Percentiles rank a stretch among this genome's conserved stretches.
Conservation (phyloP, 768 basidiomycete genomes). For the Suillus decipiens region DNA sequence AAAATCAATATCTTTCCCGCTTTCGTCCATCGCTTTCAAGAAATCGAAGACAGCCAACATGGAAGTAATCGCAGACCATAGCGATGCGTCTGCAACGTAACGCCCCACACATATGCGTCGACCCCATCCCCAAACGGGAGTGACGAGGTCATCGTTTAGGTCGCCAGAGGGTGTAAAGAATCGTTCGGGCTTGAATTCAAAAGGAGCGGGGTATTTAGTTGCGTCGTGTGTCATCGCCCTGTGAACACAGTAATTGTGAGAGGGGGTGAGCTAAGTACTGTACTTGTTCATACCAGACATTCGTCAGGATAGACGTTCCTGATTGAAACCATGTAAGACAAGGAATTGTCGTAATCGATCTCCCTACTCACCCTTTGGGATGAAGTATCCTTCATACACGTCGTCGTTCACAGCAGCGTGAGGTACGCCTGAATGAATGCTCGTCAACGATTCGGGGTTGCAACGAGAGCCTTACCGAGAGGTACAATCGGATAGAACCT, state of each 20-base stretch:
- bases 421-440: conserved; percentile 2
- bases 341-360: background rate
- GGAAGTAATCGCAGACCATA: conserved; percentile 40
- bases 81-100: conserved; percentile 34
- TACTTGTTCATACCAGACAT: conserved; percentile 4
- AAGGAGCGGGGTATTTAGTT: conserved; percentile 31
- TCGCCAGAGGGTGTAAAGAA: conserved; percentile 23
- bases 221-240: conserved; percentile 44
- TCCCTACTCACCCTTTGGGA: conserved; percentile 9
- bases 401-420: conserved; percentile 13
- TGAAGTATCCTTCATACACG: conserved; percentile 15
- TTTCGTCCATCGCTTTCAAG: conserved; percentile 33
- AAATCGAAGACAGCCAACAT: conserved; percentile 43
- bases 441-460: background rate
- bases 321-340: background rate
- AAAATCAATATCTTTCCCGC: conserved; percentile 33
- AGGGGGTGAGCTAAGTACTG: no score
- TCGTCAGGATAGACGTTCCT: conserved; percentile 11
- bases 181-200: conserved; percentile 37
- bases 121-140: conserved; percentile 12
- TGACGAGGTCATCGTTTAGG: conserved; percentile 6
- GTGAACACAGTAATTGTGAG: background rate
- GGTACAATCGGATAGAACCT: conserved; percentile 28
- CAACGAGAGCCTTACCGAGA: conserved; percentile 19
- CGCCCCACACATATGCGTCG: conserved; percentile 39